These are phyloP conservation scores for Dactylorhiza incarnata DNA, from an alignment of 106 monocot genomes.

Conservation along the genomic window DNA sequence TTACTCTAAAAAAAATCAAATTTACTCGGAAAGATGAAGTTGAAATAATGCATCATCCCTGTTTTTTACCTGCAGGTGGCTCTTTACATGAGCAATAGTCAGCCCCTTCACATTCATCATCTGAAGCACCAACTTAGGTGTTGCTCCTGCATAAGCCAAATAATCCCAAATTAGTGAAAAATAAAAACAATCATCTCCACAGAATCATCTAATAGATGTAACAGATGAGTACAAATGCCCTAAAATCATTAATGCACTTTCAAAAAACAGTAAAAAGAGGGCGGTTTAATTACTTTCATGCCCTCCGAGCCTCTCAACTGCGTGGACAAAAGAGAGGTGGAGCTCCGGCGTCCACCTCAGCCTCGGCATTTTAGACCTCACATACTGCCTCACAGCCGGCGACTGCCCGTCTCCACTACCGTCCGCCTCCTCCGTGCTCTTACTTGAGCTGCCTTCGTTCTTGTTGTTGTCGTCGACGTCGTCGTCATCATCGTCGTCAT, in stretches of 20 bases:
- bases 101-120: conserved; percentile 40
- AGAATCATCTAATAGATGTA: background rate
- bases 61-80: conserved; percentile 36
- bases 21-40: too few relatives aligned
- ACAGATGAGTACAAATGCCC: background rate
- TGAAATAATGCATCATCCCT: background rate
- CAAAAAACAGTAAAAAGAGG: background rate
- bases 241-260: background rate
- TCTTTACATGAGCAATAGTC: conserved; percentile 34
- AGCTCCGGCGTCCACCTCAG: conserved; percentile 36
- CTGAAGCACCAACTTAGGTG: conserved; percentile 40
- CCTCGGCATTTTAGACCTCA: conserved; percentile 31
- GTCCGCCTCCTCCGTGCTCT: background rate
- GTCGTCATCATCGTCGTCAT: conserved; percentile 7
- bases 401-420: background rate
- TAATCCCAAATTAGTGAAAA: background rate
- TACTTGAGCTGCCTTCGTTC: background rate
- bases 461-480: background rate
- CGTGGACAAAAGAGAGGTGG: conserved; percentile 27
- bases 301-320: conserved; percentile 34
- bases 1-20: too few relatives aligned
- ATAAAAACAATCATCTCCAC: background rate
- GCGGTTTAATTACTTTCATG: conserved; percentile 16
- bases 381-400: conserved; percentile 19
- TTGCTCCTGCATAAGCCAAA: conserved; percentile 27